A percentile compares a stretch with the other conserved stretches of the same genome.
Evolutionary conservation across 208 protist species (phyloP).

Genomic region (Acanthamoeba royreba): DNA sequence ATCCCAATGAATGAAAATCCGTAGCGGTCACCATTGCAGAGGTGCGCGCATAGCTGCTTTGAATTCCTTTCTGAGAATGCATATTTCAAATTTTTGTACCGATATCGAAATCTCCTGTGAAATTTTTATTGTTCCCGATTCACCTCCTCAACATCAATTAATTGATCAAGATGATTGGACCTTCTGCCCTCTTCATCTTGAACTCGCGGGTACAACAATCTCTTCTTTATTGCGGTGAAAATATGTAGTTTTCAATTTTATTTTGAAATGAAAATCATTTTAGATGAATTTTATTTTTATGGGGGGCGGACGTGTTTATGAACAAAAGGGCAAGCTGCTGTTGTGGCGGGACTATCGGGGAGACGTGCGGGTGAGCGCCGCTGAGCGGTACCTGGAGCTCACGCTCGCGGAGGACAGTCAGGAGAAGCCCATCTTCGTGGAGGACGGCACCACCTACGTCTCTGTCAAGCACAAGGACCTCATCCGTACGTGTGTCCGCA

Average conservation of each 20-base stretch:
- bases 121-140: neutral
- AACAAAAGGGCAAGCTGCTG: slow-evolving; percentile 76
- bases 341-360: slow-evolving; percentile 74
- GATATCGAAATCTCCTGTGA: too few species aligned
- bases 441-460: slow-evolving; percentile 59
- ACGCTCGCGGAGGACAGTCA: slow-evolving; percentile 43
- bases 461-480: slow-evolving; percentile 71
- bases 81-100: too few species aligned
- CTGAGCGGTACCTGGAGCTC: slow-evolving; percentile 35
- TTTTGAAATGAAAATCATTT: neutral
- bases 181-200: neutral
- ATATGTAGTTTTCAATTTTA: neutral
- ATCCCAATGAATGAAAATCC: too few species aligned
- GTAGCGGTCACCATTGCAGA: too few species aligned
- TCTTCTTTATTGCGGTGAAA: neutral
- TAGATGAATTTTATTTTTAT: neutral
- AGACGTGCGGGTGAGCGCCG: slow-evolving; percentile 65
- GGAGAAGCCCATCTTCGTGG: slow-evolving; percentile 21
- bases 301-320: slow-evolving; percentile 78
- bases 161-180: neutral
- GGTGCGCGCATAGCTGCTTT: too few species aligned
- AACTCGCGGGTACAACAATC: neutral
- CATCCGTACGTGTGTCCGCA: neutral
- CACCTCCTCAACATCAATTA: neutral
- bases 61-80: too few species aligned